Percentiles rank a stretch among this genome's conserved stretches.
Evolutionary conservation across 2,329 filamentous ascomycete genomes (phyloP).

Genomic region (Talaromyces albobiverticillius): DNA sequence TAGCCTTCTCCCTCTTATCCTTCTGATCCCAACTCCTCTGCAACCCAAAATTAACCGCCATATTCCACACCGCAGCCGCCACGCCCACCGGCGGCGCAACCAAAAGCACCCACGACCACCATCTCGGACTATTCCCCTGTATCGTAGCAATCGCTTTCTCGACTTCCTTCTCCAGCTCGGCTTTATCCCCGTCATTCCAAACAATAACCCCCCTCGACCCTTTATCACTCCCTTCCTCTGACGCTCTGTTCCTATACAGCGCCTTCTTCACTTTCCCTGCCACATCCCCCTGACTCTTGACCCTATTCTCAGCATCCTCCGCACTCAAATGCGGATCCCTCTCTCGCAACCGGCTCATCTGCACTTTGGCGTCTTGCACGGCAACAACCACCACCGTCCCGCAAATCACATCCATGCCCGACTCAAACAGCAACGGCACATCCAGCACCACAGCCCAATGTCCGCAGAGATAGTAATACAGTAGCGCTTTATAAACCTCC

Average conservation of each 20-base stretch:
- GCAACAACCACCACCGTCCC: slow-evolving; percentile 84
- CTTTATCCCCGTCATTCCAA: slow-evolving; percentile 80
- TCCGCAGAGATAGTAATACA: slow-evolving; percentile 70
- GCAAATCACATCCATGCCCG: slow-evolving; percentile 78
- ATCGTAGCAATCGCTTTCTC: slow-evolving; percentile 64
- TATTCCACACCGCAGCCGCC: slow-evolving; percentile 65
- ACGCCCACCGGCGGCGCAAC: slow-evolving; percentile 73
- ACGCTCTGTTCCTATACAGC: slow-evolving; percentile 50
- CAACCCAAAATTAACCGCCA: slow-evolving; percentile 68
- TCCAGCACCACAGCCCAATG: slow-evolving; percentile 89
- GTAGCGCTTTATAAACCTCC: slow-evolving; percentile 74
- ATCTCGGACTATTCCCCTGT: slow-evolving; percentile 62
- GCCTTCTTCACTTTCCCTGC: slow-evolving; percentile 76
- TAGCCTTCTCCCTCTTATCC: slow-evolving; percentile 52
- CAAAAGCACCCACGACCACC: slow-evolving; percentile 76
- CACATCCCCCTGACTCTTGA: slow-evolving; percentile 83
- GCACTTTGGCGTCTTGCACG: slow-evolving; percentile 72
- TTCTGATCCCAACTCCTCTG: slow-evolving; percentile 68
- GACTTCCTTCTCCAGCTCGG: slow-evolving; percentile 67
- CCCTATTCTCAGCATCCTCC: slow-evolving; percentile 86
- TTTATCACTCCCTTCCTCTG: slow-evolving; percentile 34
- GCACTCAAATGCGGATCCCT: slow-evolving; percentile 73
- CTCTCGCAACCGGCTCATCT: slow-evolving; percentile 74
- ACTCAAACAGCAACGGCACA: slow-evolving; percentile 88
- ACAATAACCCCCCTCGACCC: slow-evolving; percentile 69